phyloP scores from a whole-genome alignment of 2,329 filamentous ascomycete genomes.

The Aspergillus sclerotialis region DNA sequence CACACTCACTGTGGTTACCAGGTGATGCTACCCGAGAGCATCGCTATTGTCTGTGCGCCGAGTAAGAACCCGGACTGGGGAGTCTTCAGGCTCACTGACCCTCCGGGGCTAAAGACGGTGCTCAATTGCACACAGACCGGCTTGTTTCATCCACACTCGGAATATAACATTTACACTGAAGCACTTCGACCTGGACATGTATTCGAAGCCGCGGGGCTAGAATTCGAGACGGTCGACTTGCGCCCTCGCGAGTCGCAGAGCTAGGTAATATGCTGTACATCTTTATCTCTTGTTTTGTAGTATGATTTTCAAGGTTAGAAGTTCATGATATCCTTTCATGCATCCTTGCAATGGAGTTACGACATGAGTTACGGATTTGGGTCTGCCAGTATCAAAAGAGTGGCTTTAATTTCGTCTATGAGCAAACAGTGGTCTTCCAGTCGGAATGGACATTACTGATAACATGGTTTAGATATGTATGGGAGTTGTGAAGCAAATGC shows the following conservation, averaged over 20 bases:
- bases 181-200: constrained; percentile 66
- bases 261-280: constrained; percentile 4
- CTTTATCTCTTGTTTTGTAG: constrained; percentile 3
- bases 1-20: constrained; percentile 95
- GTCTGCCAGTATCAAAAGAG: no score
- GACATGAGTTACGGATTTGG: not conserved
- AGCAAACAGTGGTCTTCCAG: no score
- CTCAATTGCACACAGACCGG: constrained; percentile 69
- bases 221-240: constrained; percentile 63
- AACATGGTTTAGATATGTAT: no score
- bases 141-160: constrained; percentile 72
- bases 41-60: constrained; percentile 93
- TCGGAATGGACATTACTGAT: no score
- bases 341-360: not conserved
- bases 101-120: constrained; percentile 81
- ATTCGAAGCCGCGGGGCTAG: constrained; percentile 58
- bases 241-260: constrained; percentile 17
- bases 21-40: constrained; percentile 91
- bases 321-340: not conserved
- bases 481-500: no score
- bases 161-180: constrained; percentile 70
- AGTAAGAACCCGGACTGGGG: constrained; percentile 70
- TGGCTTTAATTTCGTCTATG: no score
- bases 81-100: constrained; percentile 87
- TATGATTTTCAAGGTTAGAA: constrained; percentile 1